phyloP scores from a whole-genome alignment of 148 eudicot genomes.

The Amaranthus cruentus region DNA sequence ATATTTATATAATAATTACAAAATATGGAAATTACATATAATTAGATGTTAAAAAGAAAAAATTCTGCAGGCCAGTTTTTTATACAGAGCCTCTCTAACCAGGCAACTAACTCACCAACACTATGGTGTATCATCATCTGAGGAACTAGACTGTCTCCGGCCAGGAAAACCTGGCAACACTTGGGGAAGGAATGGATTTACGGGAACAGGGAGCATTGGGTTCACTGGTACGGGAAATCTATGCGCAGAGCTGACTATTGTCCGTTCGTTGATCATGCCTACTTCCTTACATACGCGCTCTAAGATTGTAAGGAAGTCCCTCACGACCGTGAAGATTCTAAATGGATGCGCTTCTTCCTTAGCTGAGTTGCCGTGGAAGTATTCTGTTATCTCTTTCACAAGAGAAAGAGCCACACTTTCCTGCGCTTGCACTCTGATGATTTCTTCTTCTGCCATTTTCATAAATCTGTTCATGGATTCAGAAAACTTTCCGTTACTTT shows the following conservation, averaged over 20 bases:
- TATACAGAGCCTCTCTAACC: constrained; percentile 30
- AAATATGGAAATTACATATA: constrained; percentile 31
- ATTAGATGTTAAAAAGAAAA: constrained; percentile 16
- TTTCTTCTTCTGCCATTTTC: constrained; percentile 76
- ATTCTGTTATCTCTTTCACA: constrained; percentile 91
- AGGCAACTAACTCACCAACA: constrained; percentile 20
- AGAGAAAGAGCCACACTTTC: constrained; percentile 82
- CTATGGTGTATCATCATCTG: constrained; percentile 51
- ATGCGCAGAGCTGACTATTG: constrained; percentile 53
- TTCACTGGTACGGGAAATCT: constrained; percentile 70
- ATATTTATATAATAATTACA: constrained; percentile 31
- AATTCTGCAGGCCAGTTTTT: constrained; percentile 27
- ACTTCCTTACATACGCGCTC: constrained; percentile 96
- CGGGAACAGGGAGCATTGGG: constrained; percentile 45
- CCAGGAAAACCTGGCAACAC: constrained; percentile 43
- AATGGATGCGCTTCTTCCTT: constrained; percentile 99
- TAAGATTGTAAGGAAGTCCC: constrained; percentile 66
- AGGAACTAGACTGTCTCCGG: constrained; percentile 42
- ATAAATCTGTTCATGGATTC: constrained; percentile 63
- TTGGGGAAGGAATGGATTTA: constrained; percentile 58
- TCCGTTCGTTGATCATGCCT: constrained; percentile 75
- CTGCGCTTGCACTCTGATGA: constrained; percentile 68
- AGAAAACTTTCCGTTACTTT: constrained; percentile 39
- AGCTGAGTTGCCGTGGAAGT: constrained; percentile 92
- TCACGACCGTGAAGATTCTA: constrained; percentile 84